Conservation (phyloP, 768 basidiomycete species). For the Bullera alba region DNA sequence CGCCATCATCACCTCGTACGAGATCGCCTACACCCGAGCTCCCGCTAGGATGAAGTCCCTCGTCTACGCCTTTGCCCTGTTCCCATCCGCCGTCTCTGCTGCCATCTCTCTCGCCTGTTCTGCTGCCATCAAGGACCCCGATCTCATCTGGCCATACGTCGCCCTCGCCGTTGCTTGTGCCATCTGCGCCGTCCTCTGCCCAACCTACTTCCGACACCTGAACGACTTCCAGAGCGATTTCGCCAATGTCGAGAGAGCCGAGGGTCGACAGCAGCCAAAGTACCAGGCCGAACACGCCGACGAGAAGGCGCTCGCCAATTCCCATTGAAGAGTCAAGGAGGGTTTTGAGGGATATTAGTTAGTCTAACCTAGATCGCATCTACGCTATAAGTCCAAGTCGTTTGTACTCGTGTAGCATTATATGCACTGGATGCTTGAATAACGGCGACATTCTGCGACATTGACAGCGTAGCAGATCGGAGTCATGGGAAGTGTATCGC, state of each 20-base stretch:
- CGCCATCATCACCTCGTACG: slow-evolving; percentile 42
- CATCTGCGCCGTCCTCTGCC: slow-evolving; percentile 9
- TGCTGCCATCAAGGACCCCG: slow-evolving; percentile 34
- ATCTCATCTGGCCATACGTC: slow-evolving; percentile 35
- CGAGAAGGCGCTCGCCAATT: no score
- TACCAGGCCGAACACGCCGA: neutral
- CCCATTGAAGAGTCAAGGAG: no score
- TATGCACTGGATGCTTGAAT: no score
- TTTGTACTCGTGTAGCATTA: no score
- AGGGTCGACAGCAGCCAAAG: slow-evolving; percentile 8
- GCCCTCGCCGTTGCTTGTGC: slow-evolving; percentile 13
- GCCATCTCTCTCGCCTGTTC: slow-evolving; percentile 37
- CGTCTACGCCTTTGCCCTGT: slow-evolving; percentile 37
- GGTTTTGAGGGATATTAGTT: no score
- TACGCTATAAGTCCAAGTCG: no score
- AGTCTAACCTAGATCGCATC: no score
- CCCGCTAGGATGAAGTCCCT: slow-evolving; percentile 43
- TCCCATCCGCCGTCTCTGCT: slow-evolving; percentile 37
- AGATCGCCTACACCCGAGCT: slow-evolving; percentile 43
- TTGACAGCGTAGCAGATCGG: no score
- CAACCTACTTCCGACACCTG: slow-evolving; percentile 17
- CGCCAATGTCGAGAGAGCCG: slow-evolving; percentile 8
- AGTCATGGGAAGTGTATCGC: no score
- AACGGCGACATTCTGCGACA: no score
- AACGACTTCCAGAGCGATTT: slow-evolving; percentile 4